phyloP scores from a whole-genome alignment of 2,329 filamentous ascomycete species.

The Monosporascus sp. region DNA sequence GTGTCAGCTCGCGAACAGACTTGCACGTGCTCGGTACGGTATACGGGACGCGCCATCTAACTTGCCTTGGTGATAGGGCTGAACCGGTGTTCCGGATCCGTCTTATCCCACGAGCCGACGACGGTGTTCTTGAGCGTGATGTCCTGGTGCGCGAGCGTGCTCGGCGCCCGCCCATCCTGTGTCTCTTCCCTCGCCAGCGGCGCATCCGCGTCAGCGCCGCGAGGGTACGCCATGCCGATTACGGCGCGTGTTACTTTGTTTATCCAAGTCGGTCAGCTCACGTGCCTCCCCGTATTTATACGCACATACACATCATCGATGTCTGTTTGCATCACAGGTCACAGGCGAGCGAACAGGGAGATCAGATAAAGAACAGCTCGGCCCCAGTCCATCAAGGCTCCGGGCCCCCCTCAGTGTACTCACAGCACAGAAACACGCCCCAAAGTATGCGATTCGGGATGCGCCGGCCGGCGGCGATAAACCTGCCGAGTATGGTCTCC shows the following conservation, averaged over 20 bases:
- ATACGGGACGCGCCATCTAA: neutral
- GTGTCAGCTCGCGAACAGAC: too few species aligned
- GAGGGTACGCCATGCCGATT: neutral
- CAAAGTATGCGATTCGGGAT: constrained; percentile 1
- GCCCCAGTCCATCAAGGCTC: too few species aligned
- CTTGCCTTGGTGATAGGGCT: neutral
- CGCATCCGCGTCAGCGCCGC: neutral
- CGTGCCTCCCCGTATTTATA: too few species aligned
- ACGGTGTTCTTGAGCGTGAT: neutral
- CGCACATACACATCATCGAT: too few species aligned
- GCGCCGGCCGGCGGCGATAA: neutral
- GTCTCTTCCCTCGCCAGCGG: neutral
- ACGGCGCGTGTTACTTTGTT: neutral
- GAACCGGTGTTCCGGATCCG: neutral
- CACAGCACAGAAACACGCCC: neutral
- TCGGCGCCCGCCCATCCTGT: neutral
- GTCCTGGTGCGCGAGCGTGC: neutral
- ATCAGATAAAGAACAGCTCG: too few species aligned
- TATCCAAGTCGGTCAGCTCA: neutral
- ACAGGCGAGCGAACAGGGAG: too few species aligned
- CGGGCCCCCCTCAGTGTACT: neutral
- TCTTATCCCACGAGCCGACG: neutral
- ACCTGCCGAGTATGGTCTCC: neutral
- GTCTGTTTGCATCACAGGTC: too few species aligned
- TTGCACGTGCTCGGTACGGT: too few species aligned